Percentiles rank a stretch among this genome's conserved stretches.
These are phyloP conservation scores for Ehretia macrophylla DNA, from an alignment of 257 asterid genomes.

Conservation along the genomic window DNA sequence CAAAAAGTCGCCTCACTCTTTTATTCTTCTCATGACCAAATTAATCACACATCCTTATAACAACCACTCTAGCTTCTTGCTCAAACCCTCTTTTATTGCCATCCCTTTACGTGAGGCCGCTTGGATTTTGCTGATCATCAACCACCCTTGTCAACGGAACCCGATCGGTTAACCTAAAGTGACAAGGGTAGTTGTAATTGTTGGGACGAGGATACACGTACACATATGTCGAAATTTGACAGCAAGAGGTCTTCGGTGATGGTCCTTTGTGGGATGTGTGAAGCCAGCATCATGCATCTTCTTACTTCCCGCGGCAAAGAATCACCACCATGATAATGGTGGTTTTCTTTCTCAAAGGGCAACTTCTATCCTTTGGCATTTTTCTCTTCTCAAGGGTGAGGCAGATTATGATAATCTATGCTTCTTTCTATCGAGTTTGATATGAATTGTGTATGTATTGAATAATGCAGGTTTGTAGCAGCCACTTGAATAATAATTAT, in stretches of 20 bases:
- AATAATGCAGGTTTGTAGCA: no score
- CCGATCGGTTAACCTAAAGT: background rate
- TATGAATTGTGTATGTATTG: no score
- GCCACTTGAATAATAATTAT: no score
- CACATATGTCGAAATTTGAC: no score
- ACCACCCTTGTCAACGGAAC: slow-evolving; percentile 12
- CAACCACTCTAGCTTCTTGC: slow-evolving; percentile 18
- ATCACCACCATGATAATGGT: no score
- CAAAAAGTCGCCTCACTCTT: slow-evolving; percentile 34
- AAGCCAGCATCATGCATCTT: slow-evolving; percentile 22
- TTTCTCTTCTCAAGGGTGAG: slow-evolving; percentile 20
- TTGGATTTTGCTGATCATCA: slow-evolving; percentile 1
- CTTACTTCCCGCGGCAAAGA: background rate
- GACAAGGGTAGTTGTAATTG: slow-evolving; percentile 11
- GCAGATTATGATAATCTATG: slow-evolving; percentile 18
- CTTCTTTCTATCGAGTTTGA: background rate
- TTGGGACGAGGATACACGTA: no score
- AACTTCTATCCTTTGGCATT: slow-evolving; percentile 93
- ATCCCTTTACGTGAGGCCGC: slow-evolving; percentile 10
- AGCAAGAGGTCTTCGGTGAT: slow-evolving; percentile 12
- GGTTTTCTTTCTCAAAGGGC: slow-evolving; percentile 8
- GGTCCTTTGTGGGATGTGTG: slow-evolving; percentile 1
- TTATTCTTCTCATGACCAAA: slow-evolving; percentile 10
- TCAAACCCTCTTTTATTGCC: slow-evolving; percentile 40
- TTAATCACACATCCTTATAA: slow-evolving; percentile 22